phyloP scores from a whole-genome alignment of 306 rosid species.

The Prosopis cineraria region DNA sequence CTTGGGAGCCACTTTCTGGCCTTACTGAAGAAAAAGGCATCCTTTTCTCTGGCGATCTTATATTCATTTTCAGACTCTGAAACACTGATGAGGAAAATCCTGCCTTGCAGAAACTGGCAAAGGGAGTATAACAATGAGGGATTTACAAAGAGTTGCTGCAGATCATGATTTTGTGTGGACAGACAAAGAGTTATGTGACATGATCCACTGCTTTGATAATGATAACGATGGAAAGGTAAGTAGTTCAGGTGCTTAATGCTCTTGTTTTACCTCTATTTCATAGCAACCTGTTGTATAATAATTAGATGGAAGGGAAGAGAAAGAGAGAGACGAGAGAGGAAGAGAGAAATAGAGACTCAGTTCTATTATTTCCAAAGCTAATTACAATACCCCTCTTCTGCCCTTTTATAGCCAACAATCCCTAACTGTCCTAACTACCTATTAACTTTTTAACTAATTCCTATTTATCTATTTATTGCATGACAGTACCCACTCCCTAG shows the following conservation, averaged over 20 bases:
- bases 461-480: too few relatives aligned
- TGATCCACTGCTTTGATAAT: slow-evolving; percentile 80
- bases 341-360: too few relatives aligned
- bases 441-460: too few relatives aligned
- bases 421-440: too few relatives aligned
- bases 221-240: slow-evolving; percentile 81
- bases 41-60: background rate
- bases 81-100: slow-evolving; percentile 37
- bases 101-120: slow-evolving; percentile 65
- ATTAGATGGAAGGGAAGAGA: too few relatives aligned
- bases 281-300: too few relatives aligned
- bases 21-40: background rate
- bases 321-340: too few relatives aligned
- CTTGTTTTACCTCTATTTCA: background rate
- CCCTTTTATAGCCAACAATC: too few relatives aligned
- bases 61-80: background rate
- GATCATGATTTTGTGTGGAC: slow-evolving; percentile 87
- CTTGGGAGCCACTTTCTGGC: background rate
- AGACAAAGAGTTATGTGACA: slow-evolving; percentile 65
- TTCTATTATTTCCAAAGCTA: too few relatives aligned
- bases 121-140: slow-evolving; percentile 57
- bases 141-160: slow-evolving; percentile 65
- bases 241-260: background rate
- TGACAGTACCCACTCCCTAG: too few relatives aligned
- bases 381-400: too few relatives aligned